Evolutionary conservation across 78 protist genomes (phyloP).

Genomic region (Thecamonas trahens): DNA sequence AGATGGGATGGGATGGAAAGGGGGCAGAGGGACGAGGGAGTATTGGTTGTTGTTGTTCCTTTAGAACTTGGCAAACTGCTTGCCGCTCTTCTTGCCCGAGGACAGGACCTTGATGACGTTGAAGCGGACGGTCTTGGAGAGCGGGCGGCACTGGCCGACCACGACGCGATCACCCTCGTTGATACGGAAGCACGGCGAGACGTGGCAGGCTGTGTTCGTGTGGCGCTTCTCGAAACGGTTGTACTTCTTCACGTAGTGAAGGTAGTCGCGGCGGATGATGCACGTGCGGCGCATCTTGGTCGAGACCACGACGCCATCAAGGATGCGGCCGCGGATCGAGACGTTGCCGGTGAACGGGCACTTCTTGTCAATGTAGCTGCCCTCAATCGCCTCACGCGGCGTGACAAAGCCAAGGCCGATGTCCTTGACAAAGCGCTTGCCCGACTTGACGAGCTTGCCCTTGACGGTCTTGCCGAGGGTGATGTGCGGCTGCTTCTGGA

Average conservation of each 20-base stretch:
- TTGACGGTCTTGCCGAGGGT: slow-evolving; percentile 50
- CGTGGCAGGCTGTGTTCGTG: slow-evolving; percentile 94
- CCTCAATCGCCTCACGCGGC: slow-evolving; percentile 80
- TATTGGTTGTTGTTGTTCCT: too few relatives aligned
- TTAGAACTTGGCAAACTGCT: slow-evolving; percentile 43
- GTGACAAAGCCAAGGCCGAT: slow-evolving; percentile 99
- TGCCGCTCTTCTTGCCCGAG: slow-evolving; percentile 27
- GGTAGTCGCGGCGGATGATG: slow-evolving; percentile 95
- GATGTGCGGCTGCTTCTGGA: slow-evolving; percentile 88
- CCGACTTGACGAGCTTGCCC: slow-evolving; percentile 13
- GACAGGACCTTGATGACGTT: slow-evolving; percentile 92
- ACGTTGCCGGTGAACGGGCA: slow-evolving; percentile 98
- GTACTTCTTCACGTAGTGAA: slow-evolving; percentile 96
- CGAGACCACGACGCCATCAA: slow-evolving; percentile 83
- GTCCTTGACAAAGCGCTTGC: slow-evolving; percentile 65
- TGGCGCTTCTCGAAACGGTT: slow-evolving; percentile 99
- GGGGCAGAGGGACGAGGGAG: too few relatives aligned
- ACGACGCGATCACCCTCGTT: slow-evolving; percentile 86
- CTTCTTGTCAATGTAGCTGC: slow-evolving; percentile 97
- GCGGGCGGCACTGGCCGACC: slow-evolving; percentile 90
- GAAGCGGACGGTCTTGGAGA: slow-evolving; percentile 97
- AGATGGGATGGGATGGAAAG: too few relatives aligned
- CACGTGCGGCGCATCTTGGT: slow-evolving; percentile 75
- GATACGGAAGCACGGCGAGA: slow-evolving; percentile 90
- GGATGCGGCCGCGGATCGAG: slow-evolving; percentile 96